A percentile compares a stretch with the other conserved stretches of the same genome.
These are phyloP conservation scores for Eimeria brunetti DNA, from an alignment of 169 alveolate genomes.

Conservation along the genomic window DNA sequence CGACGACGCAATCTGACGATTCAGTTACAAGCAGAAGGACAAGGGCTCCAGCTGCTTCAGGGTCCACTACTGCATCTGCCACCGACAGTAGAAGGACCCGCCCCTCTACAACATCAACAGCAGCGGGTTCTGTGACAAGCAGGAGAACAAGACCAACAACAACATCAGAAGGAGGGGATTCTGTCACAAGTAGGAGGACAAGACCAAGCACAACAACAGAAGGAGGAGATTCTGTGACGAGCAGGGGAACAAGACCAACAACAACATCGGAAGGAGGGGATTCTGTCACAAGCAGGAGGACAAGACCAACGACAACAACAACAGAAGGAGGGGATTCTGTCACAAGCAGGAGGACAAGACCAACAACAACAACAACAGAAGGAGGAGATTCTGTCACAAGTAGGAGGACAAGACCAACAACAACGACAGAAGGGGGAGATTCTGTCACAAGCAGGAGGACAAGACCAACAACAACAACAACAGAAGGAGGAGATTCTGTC, in stretches of 20 bases:
- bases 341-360: not conserved
- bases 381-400: too few species aligned
- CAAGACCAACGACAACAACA: conserved; percentile 9
- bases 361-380: not conserved
- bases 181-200: conserved; percentile 14
- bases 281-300: not conserved
- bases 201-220: not conserved
- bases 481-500: too few species aligned
- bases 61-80: too few species aligned
- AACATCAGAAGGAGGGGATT: not conserved
- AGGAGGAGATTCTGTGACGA: not conserved
- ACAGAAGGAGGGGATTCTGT: not conserved
- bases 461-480: too few species aligned
- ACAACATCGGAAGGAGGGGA: not conserved
- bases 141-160: not conserved
- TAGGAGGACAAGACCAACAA: too few species aligned
- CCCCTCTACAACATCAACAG: not conserved
- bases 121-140: not conserved
- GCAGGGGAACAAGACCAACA: not conserved
- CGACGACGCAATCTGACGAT: not conserved
- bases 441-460: too few species aligned
- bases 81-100: too few species aligned
- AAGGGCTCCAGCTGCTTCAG: too few species aligned
- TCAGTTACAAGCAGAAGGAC: not conserved
- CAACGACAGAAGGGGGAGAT: too few species aligned